Evolutionary conservation across 805 yeast species (phyloP).

Genomic region (Candida dendrica): DNA sequence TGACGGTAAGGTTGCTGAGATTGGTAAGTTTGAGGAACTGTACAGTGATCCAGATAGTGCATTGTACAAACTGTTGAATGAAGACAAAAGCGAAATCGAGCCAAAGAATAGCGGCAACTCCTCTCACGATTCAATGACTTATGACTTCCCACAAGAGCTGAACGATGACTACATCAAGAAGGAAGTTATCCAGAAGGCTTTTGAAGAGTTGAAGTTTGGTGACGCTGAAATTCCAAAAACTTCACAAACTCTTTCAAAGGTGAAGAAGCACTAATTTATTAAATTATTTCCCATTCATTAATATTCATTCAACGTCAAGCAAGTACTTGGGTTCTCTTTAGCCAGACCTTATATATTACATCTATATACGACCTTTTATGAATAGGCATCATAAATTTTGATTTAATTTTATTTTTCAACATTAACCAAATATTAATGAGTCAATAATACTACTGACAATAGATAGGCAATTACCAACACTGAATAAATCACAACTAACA

Average conservation of each 20-base stretch:
- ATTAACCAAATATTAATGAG: too few species aligned
- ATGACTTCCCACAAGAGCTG: conserved; percentile 1
- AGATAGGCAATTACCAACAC: too few species aligned
- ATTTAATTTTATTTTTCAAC: too few species aligned
- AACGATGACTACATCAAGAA: conserved; percentile 17
- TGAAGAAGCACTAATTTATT: not conserved
- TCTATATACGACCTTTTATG: too few species aligned
- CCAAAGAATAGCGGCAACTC: not conserved
- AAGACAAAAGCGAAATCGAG: conserved; percentile 14
- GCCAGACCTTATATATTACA: too few species aligned
- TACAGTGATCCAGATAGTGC: conserved; percentile 38
- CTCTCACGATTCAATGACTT: not conserved
- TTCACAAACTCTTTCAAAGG: not conserved
- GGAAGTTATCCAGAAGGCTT: conserved; percentile 14
- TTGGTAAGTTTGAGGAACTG: conserved; percentile 55
- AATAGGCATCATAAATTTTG: too few species aligned
- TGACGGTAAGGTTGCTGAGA: conserved; percentile 76
- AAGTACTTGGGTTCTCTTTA: too few species aligned
- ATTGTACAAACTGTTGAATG: conserved; percentile 30
- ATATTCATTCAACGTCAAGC: too few species aligned
- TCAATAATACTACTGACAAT: too few species aligned
- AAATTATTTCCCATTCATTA: too few species aligned
- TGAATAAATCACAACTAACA: too few species aligned
- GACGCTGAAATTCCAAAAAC: conserved; percentile 1
- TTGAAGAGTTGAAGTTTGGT: conserved; percentile 14